Base-by-base conservation (phyloP, 73 alveolate genomes). In the Durusdinium trenchii region DNA sequence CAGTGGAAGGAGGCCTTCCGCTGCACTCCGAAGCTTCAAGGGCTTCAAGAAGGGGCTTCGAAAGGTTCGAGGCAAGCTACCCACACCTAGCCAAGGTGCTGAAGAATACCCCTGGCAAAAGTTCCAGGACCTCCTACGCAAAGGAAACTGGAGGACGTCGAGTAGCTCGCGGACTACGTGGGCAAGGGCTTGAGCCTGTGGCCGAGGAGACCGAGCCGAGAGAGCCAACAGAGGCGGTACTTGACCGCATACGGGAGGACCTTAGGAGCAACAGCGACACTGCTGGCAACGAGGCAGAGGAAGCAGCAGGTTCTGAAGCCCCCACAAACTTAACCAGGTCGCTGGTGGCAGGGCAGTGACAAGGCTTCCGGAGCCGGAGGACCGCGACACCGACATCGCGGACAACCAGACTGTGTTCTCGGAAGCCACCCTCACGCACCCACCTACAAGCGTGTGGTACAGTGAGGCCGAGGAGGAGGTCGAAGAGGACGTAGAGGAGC, bases 171-270 rank as follows among this genome's bases (percentile, higher is more conserved):
- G 79, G n/a, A n/a, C 79, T 14, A 18, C 38, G 79, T 57, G 23
- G 79, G 10, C 87, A 78, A 45, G 87, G 94, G 86, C 86, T 75
- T 75, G 86, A 42, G 86, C 52, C 86, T n/a, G 52, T 0, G 48
- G 86, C 52, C 62, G 87, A 43, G 62, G 40, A 45, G 87, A 26
- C 6, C 57, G 43, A 42, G 62, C 14, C 62, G 62, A 78, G 6
- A 7, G 23, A 43, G 60, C 51, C 47, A n/a, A n/a, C n/a, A n/a
- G n/a, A n/a, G n/a, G n/a, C n/a, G n/a, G n/a, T n/a, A n/a, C n/a
- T n/a, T n/a, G n/a, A n/a, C n/a, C n/a, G n/a, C n/a, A n/a, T n/a
- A n/a, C n/a, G n/a, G n/a, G n/a, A n/a, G n/a, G n/a, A n/a, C n/a
- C n/a, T n/a, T n/a, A n/a, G n/a, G n/a, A n/a, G n/a, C n/a, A n/a